Conservation (phyloP, 1,139 yeast species). For the Hemisphaericaspora xylofermentans region DNA sequence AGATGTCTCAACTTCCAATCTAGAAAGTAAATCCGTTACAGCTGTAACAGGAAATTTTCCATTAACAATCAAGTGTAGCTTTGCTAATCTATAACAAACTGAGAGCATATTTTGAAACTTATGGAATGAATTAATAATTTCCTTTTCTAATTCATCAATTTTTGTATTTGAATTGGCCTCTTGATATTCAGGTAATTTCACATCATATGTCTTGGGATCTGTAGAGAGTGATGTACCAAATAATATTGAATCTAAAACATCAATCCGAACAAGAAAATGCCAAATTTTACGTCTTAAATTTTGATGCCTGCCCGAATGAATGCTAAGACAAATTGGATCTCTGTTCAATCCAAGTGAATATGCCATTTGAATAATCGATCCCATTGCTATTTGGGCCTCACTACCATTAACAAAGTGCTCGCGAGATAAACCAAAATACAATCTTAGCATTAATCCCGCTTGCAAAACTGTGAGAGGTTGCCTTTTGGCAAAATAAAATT, state of each 20-base stretch:
- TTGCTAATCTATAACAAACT: conserved; percentile 9
- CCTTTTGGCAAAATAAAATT: conserved; percentile 35
- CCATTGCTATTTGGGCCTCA: conserved; percentile 20
- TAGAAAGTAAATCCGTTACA: conserved; percentile 9
- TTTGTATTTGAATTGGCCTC: conserved; percentile 18
- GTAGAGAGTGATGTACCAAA: conserved; percentile 13
- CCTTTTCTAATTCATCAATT: conserved; percentile 20
- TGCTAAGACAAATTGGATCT: conserved; percentile 42
- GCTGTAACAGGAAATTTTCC: conserved; percentile 10
- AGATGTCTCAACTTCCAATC: conserved; percentile 11
- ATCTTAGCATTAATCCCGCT: conserved; percentile 33
- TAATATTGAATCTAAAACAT: conserved; percentile 17
- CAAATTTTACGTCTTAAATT: conserved; percentile 50
- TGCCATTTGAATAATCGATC: conserved; percentile 49
- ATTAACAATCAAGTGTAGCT: conserved; percentile 11
- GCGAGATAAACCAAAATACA: conserved; percentile 28
- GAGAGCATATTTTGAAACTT: conserved; percentile 10
- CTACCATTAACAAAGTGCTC: conserved; percentile 24
- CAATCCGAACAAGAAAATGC: conserved; percentile 25
- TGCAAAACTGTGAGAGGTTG: conserved; percentile 50
- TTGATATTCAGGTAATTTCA: conserved; percentile 20
- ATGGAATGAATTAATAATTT: conserved; percentile 17
- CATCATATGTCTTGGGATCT: conserved; percentile 19
- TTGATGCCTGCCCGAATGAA: conserved; percentile 2
- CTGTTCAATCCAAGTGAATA: conserved; percentile 52